Conservation (phyloP, 768 basidiomycete species). For the Hericium erinaceus region DNA sequence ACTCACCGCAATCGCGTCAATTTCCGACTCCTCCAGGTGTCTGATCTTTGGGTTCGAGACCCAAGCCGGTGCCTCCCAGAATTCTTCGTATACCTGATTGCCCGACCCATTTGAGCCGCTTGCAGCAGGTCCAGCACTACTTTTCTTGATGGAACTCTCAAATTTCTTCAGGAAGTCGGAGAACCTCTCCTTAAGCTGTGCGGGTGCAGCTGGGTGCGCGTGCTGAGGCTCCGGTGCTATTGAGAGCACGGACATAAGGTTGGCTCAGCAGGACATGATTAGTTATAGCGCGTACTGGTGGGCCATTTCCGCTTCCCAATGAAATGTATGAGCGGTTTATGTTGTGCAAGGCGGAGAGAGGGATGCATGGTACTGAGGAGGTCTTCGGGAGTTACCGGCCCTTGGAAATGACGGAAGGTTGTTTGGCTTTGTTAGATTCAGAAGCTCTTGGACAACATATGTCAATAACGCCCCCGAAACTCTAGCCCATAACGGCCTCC, state of each 20-base stretch:
- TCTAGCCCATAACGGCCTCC: not conserved
- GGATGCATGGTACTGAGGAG: not conserved
- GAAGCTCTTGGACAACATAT: not conserved
- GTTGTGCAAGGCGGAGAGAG: not conserved
- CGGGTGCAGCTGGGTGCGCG: slow-evolving; percentile 61
- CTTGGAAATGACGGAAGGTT: not conserved
- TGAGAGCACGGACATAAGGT: not conserved
- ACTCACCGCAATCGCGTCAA: slow-evolving; percentile 58
- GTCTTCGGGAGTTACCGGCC: not conserved
- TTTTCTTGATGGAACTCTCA: slow-evolving; percentile 12
- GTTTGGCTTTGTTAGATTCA: not conserved
- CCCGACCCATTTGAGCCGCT: not conserved
- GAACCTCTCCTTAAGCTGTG: slow-evolving; percentile 45
- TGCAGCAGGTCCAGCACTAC: not conserved
- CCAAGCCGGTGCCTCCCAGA: slow-evolving; percentile 60
- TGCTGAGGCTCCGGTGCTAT: slow-evolving; percentile 32
- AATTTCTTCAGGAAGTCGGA: slow-evolving; percentile 32
- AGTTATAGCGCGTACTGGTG: not conserved
- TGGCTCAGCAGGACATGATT: not conserved
- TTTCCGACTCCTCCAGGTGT: slow-evolving; percentile 46
- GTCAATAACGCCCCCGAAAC: no score
- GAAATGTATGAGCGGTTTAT: not conserved
- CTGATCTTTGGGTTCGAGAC: slow-evolving; percentile 45
- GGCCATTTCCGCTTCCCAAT: not conserved
- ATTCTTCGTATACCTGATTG: slow-evolving; percentile 28